Conservation (phyloP, 495 filamentous ascomycete genomes). For the Neohortaea acidophila region DNA sequence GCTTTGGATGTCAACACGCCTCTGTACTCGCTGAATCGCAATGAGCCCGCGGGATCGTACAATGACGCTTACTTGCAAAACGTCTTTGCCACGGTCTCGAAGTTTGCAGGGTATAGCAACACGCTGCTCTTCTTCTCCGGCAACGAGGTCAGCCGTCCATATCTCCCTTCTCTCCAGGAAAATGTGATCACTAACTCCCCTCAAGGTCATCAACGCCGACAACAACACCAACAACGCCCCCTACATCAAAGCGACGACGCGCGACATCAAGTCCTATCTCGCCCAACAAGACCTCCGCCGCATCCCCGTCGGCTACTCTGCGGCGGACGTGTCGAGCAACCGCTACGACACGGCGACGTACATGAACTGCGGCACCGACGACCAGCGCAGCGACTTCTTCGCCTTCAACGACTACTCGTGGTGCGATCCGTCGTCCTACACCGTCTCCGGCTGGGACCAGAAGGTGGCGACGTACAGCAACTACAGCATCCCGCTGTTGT, state of each 20-base stretch:
- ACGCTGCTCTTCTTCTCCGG: conserved; percentile 91
- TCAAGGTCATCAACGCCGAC: conserved; percentile 79
- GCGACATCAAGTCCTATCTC: conserved; percentile 85
- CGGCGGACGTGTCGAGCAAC: conserved; percentile 70
- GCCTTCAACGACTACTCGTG: conserved; percentile 98
- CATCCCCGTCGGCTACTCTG: conserved; percentile 88
- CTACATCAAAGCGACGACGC: conserved; percentile 84
- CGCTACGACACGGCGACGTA: conserved; percentile 78
- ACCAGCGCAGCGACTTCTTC: conserved; percentile 84
- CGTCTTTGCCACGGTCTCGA: conserved; percentile 84
- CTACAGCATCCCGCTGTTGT: conserved; percentile 84
- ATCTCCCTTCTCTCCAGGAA: no score
- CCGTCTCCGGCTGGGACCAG: conserved; percentile 65
- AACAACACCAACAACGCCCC: conserved; percentile 59
- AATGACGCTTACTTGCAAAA: conserved; percentile 85
- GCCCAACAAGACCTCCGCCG: conserved; percentile 53
- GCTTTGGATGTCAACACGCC: conserved; percentile 73
- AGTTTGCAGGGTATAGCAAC: conserved; percentile 75
- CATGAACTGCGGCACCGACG: conserved; percentile 86
- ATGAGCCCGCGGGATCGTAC: conserved; percentile 61
- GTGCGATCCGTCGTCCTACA: conserved; percentile 73
- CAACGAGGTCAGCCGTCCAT: no score
- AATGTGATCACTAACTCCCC: no score
- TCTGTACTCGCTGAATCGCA: conserved; percentile 71
- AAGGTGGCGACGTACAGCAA: conserved; percentile 85